Conservation (phyloP, 257 asterid genomes). For the Solanum tarijense region DNA sequence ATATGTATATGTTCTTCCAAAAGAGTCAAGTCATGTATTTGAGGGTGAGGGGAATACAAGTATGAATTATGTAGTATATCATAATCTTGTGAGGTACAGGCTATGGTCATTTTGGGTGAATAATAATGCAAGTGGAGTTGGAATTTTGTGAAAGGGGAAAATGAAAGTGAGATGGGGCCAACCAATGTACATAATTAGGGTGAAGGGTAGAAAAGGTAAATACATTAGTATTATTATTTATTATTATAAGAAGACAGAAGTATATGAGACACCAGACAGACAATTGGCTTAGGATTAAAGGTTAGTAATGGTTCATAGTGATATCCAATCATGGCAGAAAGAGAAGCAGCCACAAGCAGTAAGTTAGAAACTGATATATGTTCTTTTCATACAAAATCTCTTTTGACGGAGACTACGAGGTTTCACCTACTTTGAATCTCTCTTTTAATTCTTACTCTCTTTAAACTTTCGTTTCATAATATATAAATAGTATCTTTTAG, state of each 20-base stretch:
- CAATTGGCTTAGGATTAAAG: slow-evolving; percentile 15
- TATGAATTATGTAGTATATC: neutral
- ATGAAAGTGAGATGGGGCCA: neutral
- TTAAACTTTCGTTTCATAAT: neutral
- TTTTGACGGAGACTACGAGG: slow-evolving; percentile 52
- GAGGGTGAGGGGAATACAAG: neutral
- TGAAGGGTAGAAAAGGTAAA: slow-evolving; percentile 10
- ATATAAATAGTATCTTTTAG: too few species aligned
- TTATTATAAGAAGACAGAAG: neutral
- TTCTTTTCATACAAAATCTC: slow-evolving; percentile 8
- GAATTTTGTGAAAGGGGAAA: neutral
- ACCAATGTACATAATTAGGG: neutral
- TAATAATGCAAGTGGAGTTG: neutral
- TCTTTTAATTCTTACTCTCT: neutral
- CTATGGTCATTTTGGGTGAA: neutral
- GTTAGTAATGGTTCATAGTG: slow-evolving; percentile 23
- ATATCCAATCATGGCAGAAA: slow-evolving; percentile 18
- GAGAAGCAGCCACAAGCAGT: neutral
- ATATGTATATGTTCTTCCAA: neutral
- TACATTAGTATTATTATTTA: neutral
- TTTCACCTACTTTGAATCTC: slow-evolving; percentile 25
- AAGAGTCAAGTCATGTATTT: neutral
- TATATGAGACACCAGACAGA: slow-evolving; percentile 18
- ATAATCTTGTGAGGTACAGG: neutral
- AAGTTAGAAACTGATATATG: neutral